Evolutionary conservation across 495 filamentous ascomycete genomes (phyloP).

Genomic region (Podospora comata): DNA sequence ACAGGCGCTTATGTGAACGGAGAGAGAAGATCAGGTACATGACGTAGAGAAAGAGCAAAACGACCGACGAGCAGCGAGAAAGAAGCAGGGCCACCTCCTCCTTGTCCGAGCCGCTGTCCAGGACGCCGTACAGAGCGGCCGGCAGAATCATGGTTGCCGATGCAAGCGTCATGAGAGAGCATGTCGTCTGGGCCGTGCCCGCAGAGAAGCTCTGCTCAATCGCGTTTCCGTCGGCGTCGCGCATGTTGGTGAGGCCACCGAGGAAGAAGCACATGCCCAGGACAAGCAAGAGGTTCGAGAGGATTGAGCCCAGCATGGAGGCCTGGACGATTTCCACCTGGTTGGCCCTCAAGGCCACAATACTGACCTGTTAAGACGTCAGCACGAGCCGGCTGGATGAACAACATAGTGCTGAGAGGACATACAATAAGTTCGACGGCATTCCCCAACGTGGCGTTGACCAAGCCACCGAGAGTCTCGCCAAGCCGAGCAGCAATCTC

Average conservation of each 20-base stretch:
- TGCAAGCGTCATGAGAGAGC: conserved; percentile 90
- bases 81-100: conserved; percentile 70
- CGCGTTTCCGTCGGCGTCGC: conserved; percentile 39
- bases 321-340: conserved; percentile 95
- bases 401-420: neutral
- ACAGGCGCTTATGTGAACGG: conserved; percentile 72
- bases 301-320: conserved; percentile 94
- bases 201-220: conserved; percentile 74
- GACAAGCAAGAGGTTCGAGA: conserved; percentile 93
- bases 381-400: neutral
- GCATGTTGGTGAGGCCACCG: conserved; percentile 66
- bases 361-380: conserved; percentile 53
- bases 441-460: conserved; percentile 97
- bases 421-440: conserved; percentile 88
- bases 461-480: conserved; percentile 83
- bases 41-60: conserved; percentile 82
- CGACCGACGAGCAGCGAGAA: conserved; percentile 86
- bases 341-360: conserved; percentile 79
- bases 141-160: conserved; percentile 92
- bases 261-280: conserved; percentile 95
- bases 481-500: conserved; percentile 81
- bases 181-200: conserved; percentile 92
- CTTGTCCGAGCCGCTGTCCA: conserved; percentile 38
- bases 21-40: conserved; percentile 92
- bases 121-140: conserved; percentile 59